Evolutionary conservation across 495 filamentous ascomycete species (phyloP), one percentile per base, ranked within the genome.

Genomic region (Hyaloscypha hepaticicola): DNA sequence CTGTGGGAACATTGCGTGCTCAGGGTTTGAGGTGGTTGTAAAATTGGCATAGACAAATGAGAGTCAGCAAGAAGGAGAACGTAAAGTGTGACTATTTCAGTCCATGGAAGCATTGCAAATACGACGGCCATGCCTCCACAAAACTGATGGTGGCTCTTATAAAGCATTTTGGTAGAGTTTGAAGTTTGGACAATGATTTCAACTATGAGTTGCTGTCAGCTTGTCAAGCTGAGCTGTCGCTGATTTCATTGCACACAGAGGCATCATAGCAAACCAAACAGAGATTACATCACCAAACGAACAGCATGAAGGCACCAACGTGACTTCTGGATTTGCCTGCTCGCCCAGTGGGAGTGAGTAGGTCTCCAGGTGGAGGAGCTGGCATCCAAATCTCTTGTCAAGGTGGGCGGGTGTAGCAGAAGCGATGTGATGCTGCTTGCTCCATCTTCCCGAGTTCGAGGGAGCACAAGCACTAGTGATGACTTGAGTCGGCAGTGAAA

Each of bases 171-270:
- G 34, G 49, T 2, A 4, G n/a, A n/a, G 51, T 61, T 61, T 61
- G 64, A 52, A 60, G 57, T 60, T 55, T 66, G 63, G 50, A 25
- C 21, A 26, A 24, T 60, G 21, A 28, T 16, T 25, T 22, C 34
- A 38, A 22, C 27, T 57, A n/a, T 16, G 11, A 38, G 56, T 21
- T 41, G 29, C 33, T 22, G 19, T 27, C 21, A 29, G 38, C 33
- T 61, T 57, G 64, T 50, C 50, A 49, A 59, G 22, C 61, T 68
- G 29, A 31, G 61, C 7, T 64, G 58, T 64, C 57, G 28, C 38
- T 64, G 57, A 64, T 68, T 61, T 38, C 61, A 57, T 51, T 12
- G 64, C 33, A 66, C 24, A 52, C 61, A 41, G 25, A 28, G 12
- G 31, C 21, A 45, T 48, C 58, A 28, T 11, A 60, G 63, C 48